Conservation (phyloP, 108 stramenopile species). For the Cyclostephanos invisitatus region DNA sequence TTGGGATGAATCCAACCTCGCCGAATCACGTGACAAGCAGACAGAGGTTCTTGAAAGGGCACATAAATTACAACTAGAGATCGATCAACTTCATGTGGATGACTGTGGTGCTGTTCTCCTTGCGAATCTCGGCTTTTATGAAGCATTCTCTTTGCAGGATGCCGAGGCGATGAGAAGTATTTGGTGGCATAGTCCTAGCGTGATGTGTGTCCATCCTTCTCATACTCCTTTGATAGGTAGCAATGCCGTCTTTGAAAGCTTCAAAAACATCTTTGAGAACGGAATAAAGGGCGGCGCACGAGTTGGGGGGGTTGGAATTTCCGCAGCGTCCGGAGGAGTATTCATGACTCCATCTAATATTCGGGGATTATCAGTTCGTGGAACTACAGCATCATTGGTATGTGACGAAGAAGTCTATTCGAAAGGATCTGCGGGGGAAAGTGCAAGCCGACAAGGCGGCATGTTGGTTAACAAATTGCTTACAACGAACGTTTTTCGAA, state of each 20-base stretch:
- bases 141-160: constrained; percentile 73
- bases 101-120: constrained; percentile 81
- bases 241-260: constrained; percentile 62
- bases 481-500: constrained; percentile 86
- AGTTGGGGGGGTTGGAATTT: constrained; percentile 18
- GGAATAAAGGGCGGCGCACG: constrained; percentile 29
- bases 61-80: constrained; percentile 49
- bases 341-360: constrained; percentile 79
- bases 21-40: constrained; percentile 14
- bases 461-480: constrained; percentile 70
- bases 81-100: constrained; percentile 74
- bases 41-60: constrained; percentile 53
- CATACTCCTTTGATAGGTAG: constrained; percentile 67
- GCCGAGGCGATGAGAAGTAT: constrained; percentile 65
- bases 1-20: constrained; percentile 40
- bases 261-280: constrained; percentile 71
- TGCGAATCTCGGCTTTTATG: constrained; percentile 77
- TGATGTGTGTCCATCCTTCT: constrained; percentile 82
- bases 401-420: constrained; percentile 84
- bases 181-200: constrained; percentile 70
- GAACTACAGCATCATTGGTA: constrained; percentile 74
- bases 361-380: constrained; percentile 65
- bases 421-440: constrained; percentile 59
- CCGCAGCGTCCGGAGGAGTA: constrained; percentile 10
- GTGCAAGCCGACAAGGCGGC: constrained; percentile 39